A percentile compares a stretch with the other conserved stretches of the same genome.
Evolutionary conservation across 371 early-diverging fungal genomes (phyloP).

Genomic region (Racocetra persica): DNA sequence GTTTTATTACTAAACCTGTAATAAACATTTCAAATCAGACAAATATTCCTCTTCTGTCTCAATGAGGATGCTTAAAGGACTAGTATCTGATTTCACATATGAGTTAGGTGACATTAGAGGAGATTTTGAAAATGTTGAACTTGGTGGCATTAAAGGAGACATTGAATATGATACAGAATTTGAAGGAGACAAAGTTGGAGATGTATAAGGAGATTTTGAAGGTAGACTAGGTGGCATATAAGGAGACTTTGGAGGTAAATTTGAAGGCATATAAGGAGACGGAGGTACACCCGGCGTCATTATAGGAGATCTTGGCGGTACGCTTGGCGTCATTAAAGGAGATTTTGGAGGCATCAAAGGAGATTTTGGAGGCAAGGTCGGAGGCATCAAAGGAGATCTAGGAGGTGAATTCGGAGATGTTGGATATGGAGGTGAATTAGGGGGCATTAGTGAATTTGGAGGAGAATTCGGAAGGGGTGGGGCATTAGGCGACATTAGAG

Average conservation of each 20-base stretch:
- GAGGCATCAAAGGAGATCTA: background rate
- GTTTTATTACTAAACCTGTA: constrained; percentile 48
- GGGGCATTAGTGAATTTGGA: background rate
- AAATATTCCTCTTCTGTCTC: constrained; percentile 59
- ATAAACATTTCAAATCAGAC: constrained; percentile 57
- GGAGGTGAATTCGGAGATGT: background rate
- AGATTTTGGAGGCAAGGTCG: background rate
- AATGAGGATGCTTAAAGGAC: constrained; percentile 57
- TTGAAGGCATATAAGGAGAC: background rate
- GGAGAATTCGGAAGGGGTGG: no score
- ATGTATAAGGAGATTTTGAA: background rate
- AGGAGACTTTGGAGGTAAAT: background rate
- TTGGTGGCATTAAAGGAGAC: background rate
- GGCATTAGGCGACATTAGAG: no score
- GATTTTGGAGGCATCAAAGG: background rate
- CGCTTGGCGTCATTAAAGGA: background rate
- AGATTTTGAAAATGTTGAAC: background rate
- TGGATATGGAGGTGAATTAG: background rate
- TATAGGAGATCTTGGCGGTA: background rate
- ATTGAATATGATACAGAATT: background rate
- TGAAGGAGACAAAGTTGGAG: background rate
- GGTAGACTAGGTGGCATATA: background rate
- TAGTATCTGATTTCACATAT: constrained; percentile 42
- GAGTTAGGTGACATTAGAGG: background rate
- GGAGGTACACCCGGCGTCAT: background rate